Evolutionary conservation across 73 alveolate genomes (phyloP).

Genomic region (Blepharisma japonicum): DNA sequence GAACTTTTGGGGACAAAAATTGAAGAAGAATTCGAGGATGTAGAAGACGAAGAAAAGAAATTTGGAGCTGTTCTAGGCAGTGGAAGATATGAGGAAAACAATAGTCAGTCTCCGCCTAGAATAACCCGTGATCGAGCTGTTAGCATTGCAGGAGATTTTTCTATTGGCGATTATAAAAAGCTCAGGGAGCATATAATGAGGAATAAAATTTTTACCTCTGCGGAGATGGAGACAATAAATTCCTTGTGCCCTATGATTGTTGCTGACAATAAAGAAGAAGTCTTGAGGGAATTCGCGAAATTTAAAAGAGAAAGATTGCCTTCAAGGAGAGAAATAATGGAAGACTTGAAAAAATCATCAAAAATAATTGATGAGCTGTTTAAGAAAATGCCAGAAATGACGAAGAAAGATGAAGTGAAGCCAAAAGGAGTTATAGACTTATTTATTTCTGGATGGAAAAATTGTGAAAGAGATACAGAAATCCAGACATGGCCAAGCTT

Average conservation of each 20-base stretch:
- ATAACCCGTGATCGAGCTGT: background rate
- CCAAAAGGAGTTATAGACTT: no score
- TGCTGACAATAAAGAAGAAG: background rate
- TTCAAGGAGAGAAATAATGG: background rate
- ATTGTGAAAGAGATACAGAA: no score
- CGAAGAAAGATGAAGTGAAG: no score
- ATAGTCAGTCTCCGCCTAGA: background rate
- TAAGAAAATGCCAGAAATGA: no score
- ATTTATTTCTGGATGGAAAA: no score
- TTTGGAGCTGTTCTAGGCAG: slow-evolving; percentile 10
- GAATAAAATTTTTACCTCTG: background rate
- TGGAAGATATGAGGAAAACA: background rate
- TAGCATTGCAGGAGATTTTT: background rate
- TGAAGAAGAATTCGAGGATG: background rate
- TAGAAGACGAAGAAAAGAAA: slow-evolving; percentile 3
- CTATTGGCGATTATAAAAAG: background rate
- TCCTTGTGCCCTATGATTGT: background rate
- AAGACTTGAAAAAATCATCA: background rate
- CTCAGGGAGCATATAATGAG: background rate
- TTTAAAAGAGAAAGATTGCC: slow-evolving; percentile 6
- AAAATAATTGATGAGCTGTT: background rate
- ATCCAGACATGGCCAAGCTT: no score
- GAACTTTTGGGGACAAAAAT: background rate
- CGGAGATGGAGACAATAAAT: background rate
- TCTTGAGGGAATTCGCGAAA: background rate